phyloP scores from a whole-genome alignment of 1,284 basidiomycete species.

The Cryptococcus neoformans region DNA sequence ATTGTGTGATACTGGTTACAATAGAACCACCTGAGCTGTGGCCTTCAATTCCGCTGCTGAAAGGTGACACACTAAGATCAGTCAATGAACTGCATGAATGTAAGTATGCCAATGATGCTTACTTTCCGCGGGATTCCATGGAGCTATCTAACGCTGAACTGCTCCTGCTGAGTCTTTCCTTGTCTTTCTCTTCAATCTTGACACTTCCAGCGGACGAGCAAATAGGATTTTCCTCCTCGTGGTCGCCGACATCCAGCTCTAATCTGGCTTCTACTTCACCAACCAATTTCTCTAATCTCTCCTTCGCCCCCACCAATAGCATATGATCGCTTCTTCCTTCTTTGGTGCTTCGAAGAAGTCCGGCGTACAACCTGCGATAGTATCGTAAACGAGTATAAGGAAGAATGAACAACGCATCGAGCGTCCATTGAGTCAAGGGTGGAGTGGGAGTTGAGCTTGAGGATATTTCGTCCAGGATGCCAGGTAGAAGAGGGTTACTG shows the following conservation, averaged over 20 bases:
- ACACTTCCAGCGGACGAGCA: no score
- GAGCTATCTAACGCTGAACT: constrained; percentile 43
- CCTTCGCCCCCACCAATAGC: constrained; percentile 73
- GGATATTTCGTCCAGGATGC: constrained; percentile 70
- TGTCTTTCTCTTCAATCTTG: constrained; percentile 3
- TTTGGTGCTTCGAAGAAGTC: constrained; percentile 80
- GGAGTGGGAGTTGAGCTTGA: constrained; percentile 58
- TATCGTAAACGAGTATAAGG: constrained; percentile 83
- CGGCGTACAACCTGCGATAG: constrained; percentile 87
- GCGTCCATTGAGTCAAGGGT: constrained; percentile 62
- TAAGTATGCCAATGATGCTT: neutral
- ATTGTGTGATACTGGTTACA: neutral
- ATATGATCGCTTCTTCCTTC: constrained; percentile 85
- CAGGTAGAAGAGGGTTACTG: constrained; percentile 66
- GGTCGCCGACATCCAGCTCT: constrained; percentile 43
- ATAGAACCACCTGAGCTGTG: neutral
- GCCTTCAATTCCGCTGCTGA: neutral
- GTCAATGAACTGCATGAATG: neutral
- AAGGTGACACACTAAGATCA: neutral
- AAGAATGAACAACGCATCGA: constrained; percentile 82
- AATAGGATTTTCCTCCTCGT: constrained; percentile 18
- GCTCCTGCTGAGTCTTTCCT: constrained; percentile 31
- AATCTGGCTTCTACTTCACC: constrained; percentile 63
- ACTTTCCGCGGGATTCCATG: constrained; percentile 19
- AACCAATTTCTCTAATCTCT: constrained; percentile 73